Evolutionary conservation across 306 rosid species (phyloP), one percentile per base, ranked within the genome.

Genomic region (Cucurbita moschata): DNA sequence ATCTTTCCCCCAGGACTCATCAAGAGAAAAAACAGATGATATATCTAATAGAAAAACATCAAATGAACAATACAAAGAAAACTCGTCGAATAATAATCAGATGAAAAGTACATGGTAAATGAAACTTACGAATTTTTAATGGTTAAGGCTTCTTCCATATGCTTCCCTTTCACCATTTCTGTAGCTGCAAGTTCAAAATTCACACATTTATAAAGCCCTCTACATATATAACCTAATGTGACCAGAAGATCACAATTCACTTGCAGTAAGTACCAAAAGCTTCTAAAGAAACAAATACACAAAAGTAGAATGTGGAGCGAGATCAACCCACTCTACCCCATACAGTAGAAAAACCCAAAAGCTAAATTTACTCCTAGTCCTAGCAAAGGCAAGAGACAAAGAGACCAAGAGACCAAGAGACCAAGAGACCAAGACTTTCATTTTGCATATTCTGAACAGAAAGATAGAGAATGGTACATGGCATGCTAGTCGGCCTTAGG

Each of bases 81-180:
- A 6, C 44, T 46, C 77, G 18, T 49, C 64, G 37, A 43, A 64
- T 9, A 26, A 67, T 62, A 42, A 47, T 14, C 53, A 79, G 15
- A 71, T 54, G 49, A 6, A 8, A 75, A 75, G 10, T 47, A 30
- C 30, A n/a, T 49, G n/a, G 11, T 10, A 3, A 3, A 39, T 46
- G 76, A 55, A 75, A 75, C 92, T 77, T 67, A 86, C 97, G 97
- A 79, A 81, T 89, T 92, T 71, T 85, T 89, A 8, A 92, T 89
- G 5, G 95, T 50, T 26, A 92, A 55, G 70, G 88, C 95, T 75
- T 92, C 96, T 75, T 92, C 96, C 97, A 85, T 86, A 11, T 85
- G 90, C 77, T 77, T 89, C 58, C 96, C 96, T 82, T 92, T 92
- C 19, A 89, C 95, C 98, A 96, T 89, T 72, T 92, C 98, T 54